Base-by-base conservation (phyloP, 805 yeast genomes). In the Saturnispora hagleri region DNA sequence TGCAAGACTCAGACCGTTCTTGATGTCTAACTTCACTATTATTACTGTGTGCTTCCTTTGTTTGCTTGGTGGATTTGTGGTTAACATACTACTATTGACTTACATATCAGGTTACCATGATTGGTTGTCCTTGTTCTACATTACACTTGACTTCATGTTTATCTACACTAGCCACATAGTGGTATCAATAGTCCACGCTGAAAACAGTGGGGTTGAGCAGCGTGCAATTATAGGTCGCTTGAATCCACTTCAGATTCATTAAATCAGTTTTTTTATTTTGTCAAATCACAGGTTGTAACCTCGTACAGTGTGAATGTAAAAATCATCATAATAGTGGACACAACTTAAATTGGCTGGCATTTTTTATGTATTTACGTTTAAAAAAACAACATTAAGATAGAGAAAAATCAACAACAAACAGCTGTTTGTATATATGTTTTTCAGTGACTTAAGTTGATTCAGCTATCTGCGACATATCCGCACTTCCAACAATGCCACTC, bases 291-390 rank as follows among this genome's bases (percentile, higher is more conserved):
- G 62, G 56, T 60, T 64, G 42, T 38, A 38, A 38, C 42, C 74
- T 75, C 76, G 67, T 74, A 75, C 78, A 75, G 79, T 76, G 79
- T 77, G 82, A 77, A 77, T 77, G 76, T 44, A 50, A 50, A 44
- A 43, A 44, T 50, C 48, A 43, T 50, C 52, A 50, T 50, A 43
- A 22, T 43, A 27, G 22, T 43, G 46, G 46, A 35, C 26, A 12
- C 24, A 40, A 28, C 12, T 22, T 7, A 17, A 45, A 55, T 72
- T 75, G 71, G 76, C 71, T 65, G 15, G 42, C 42, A 8, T 18
- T 65, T 60, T 58, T 62, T 63, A 46, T 52, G 56, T 56, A 65
- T 63, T 69, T 26, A 73, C 67, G 62, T 45, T 66, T 60, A 56
- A 52, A 27, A 48, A 36, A 51, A 31, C 34, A 31, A 55, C 58